phyloP scores from a whole-genome alignment of 169 alveolate genomes.

The Amoebophrya sp. region DNA sequence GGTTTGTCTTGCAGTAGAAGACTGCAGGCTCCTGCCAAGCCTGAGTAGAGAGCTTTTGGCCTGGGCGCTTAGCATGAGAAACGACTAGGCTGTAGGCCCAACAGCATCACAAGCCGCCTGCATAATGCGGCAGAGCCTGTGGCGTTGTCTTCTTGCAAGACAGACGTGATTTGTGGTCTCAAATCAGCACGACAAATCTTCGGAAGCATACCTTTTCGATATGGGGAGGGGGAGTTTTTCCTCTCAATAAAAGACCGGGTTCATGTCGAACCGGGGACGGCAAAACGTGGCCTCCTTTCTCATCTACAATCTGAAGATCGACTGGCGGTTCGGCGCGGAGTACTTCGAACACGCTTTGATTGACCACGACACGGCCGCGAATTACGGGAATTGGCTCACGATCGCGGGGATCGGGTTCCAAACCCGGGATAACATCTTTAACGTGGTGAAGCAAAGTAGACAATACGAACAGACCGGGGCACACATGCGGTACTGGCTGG shows the following conservation, averaged over 20 bases:
- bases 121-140: no score
- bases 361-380: constrained; percentile 29
- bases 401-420: neutral
- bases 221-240: no score
- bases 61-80: no score
- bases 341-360: constrained; percentile 9
- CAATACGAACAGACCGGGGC: neutral
- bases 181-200: no score
- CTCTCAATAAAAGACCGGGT: constrained; percentile 19
- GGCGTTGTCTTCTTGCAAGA: no score
- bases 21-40: no score
- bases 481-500: neutral
- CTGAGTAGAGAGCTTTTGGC: no score
- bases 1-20: no score
- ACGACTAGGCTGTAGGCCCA: no score
- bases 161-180: no score
- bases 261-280: constrained; percentile 32
- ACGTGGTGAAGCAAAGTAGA: neutral
- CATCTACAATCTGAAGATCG: constrained; percentile 2
- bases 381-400: neutral
- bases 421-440: neutral
- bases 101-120: no score
- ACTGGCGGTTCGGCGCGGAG: constrained; percentile 38
- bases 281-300: constrained; percentile 33
- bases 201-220: no score